Percentiles rank a stretch among this genome's conserved stretches.
phyloP scores from a whole-genome alignment of 345 rosid species.

The Sonneratia caseolaris region DNA sequence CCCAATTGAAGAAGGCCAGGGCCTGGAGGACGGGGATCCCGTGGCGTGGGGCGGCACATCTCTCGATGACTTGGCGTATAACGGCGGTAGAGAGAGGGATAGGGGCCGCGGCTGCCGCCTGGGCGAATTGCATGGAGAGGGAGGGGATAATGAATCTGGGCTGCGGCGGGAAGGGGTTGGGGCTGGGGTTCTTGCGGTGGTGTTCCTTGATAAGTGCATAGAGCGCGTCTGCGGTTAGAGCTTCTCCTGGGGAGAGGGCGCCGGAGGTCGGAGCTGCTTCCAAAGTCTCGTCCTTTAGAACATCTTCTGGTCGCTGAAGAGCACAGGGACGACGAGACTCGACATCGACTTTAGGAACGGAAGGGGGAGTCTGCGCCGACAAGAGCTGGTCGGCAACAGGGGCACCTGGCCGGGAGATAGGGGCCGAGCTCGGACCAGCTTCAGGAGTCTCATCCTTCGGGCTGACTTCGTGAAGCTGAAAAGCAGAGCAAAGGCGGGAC shows the following conservation, averaged over 20 bases:
- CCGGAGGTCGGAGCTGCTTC: conserved; percentile 1
- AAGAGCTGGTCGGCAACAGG: conserved; percentile 37
- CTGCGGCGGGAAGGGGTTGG: conserved; percentile 20
- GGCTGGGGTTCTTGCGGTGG: conserved; percentile 63
- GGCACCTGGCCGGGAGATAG: conserved; percentile 37
- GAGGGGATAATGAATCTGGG: conserved; percentile 43
- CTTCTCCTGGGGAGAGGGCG: conserved; percentile 37
- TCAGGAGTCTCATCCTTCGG: conserved; percentile 1
- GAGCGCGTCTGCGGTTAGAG: conserved; percentile 35
- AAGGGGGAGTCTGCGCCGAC: too few relatives aligned
- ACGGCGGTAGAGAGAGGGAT: conserved; percentile 35
- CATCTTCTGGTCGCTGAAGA: neutral
- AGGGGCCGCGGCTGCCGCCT: conserved; percentile 21
- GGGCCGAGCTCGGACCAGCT: conserved; percentile 1
- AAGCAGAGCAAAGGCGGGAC: neutral
- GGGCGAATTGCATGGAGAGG: conserved; percentile 60
- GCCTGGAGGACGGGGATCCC: conserved; percentile 69
- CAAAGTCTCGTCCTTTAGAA: neutral
- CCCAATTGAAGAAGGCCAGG: conserved; percentile 86
- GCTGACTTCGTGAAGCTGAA: conserved; percentile 1
- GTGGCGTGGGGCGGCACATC: conserved; percentile 57
- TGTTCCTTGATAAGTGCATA: conserved; percentile 67
- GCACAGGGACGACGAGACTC: neutral
- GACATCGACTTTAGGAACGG: neutral
- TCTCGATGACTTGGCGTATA: conserved; percentile 48